phyloP scores from a whole-genome alignment of 2,329 filamentous ascomycete genomes.

The Fusarium chuoi region DNA sequence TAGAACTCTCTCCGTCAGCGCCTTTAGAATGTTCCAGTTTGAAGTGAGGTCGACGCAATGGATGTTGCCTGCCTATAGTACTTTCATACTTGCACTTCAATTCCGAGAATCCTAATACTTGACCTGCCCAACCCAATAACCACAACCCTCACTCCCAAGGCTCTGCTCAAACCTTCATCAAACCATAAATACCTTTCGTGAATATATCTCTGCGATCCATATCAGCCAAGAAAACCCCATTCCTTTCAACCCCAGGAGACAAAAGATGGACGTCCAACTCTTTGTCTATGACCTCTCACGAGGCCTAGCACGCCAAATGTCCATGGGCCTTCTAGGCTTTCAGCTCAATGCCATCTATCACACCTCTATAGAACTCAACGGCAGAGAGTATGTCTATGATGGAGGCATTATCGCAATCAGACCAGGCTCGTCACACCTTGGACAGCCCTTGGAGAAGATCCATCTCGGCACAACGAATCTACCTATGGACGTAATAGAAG shows the following conservation, averaged over 20 bases:
- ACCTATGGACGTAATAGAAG: slow-evolving; percentile 82
- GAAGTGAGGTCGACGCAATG: slow-evolving; percentile 37
- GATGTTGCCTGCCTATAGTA: slow-evolving; percentile 38
- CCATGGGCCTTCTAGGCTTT: slow-evolving; percentile 62
- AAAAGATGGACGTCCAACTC: slow-evolving; percentile 76
- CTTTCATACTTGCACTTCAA: neutral
- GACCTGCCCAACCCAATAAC: neutral
- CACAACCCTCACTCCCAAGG: neutral
- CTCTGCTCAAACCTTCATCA: neutral
- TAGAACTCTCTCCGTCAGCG: slow-evolving; percentile 21
- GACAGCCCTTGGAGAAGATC: slow-evolving; percentile 80
- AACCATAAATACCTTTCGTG: neutral
- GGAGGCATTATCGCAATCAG: slow-evolving; percentile 83
- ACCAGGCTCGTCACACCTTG: slow-evolving; percentile 88
- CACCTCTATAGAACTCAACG: slow-evolving; percentile 85
- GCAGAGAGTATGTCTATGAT: slow-evolving; percentile 92
- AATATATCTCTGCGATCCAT: neutral
- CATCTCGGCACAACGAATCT: slow-evolving; percentile 80
- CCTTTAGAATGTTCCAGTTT: slow-evolving; percentile 41
- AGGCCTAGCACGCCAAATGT: slow-evolving; percentile 67
- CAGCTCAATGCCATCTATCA: slow-evolving; percentile 94
- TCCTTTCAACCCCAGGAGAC: neutral
- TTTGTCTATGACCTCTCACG: slow-evolving; percentile 82
- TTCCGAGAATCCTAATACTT: neutral
- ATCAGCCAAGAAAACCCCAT: neutral